Evolutionary conservation across 305 asterid species (phyloP).

Genomic region (Galium porrigens): DNA sequence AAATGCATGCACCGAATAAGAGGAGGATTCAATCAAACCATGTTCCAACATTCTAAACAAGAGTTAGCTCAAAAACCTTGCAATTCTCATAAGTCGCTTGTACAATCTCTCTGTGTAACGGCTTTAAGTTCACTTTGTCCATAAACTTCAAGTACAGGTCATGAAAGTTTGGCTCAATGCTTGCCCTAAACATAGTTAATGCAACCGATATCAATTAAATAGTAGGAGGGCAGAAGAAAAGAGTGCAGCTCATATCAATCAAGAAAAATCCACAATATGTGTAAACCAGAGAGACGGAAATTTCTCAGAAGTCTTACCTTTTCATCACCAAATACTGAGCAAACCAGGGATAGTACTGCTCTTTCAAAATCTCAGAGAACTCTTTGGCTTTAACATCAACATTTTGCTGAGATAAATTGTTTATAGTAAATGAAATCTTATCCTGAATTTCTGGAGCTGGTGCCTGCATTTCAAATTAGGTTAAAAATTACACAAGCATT

Average conservation of each 20-base stretch:
- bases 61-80: slow-evolving; percentile 50
- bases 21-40: neutral
- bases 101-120: slow-evolving; percentile 58
- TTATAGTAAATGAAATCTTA: slow-evolving; percentile 71
- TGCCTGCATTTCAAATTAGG: slow-evolving; percentile 39
- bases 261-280: neutral
- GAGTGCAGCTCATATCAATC: neutral
- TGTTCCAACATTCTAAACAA: neutral
- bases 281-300: slow-evolving; percentile 10
- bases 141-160: slow-evolving; percentile 93
- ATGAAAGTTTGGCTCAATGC: slow-evolving; percentile 94
- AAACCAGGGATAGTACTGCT: slow-evolving; percentile 86
- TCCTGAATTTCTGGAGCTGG: slow-evolving; percentile 92
- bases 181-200: slow-evolving; percentile 45
- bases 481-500: slow-evolving; percentile 7
- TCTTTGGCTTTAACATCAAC: slow-evolving; percentile 86
- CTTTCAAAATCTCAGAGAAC: slow-evolving; percentile 55
- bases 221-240: neutral
- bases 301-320: slow-evolving; percentile 36
- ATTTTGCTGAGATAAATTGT: slow-evolving; percentile 72
- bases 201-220: slow-evolving; percentile 14
- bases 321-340: slow-evolving; percentile 99
- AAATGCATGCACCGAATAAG: neutral
- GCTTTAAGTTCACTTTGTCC: slow-evolving; percentile 71
- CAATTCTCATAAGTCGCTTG: slow-evolving; percentile 94